Evolutionary conservation across 75 land plant genomes (phyloP), one percentile per base, ranked within the genome.

Genomic region (Pseudotsuga menziesii): DNA sequence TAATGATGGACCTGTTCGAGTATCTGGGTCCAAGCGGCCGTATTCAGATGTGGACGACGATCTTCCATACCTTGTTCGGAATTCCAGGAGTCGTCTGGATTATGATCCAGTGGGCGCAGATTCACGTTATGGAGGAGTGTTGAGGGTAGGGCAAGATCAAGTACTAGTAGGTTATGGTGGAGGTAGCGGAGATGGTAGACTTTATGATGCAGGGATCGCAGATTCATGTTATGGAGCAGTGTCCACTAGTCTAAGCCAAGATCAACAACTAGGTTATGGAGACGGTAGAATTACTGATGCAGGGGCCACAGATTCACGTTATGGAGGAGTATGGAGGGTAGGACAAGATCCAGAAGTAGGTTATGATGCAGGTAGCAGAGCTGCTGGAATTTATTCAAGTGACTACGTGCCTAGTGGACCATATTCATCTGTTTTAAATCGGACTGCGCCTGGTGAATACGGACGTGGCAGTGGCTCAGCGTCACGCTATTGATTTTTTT

Each of bases 11-110:
- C 36, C 70, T 66, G 36, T 27, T 32, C 70, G 70, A 9, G 13
- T 25, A 20, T 58, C 75, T 16, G 75, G 57, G 8, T 57, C 73
- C 8, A 79, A 79, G 39, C 75, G 80, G 7, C 80, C 80, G 11
- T 72, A 44, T n/a, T 57, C 75, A 15, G 75, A 41, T 22, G 15
- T 27, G 58, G 58, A 58, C 29, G 27, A 16, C 0, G 76, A 57
- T 35, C 61, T 72, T 72, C 15, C 56, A 23, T 56, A 75, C 11
- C 0, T 1, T 41, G 55, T 19, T 39, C 32, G 32, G 32, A 0
- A 29, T 29, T 29, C 32, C 0, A 73, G 75, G 75, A 54, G 13
- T 22, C 75, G 32, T 52, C 15, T 54, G 17, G 75, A 73, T 73
- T 25, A 44, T 44, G 75, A 15, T 5, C 2, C 41, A 73, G 75